Percentiles rank a stretch among this genome's conserved stretches.
phyloP scores from a whole-genome alignment of 2,329 filamentous ascomycete species.

The Parascedosporium putredinis region DNA sequence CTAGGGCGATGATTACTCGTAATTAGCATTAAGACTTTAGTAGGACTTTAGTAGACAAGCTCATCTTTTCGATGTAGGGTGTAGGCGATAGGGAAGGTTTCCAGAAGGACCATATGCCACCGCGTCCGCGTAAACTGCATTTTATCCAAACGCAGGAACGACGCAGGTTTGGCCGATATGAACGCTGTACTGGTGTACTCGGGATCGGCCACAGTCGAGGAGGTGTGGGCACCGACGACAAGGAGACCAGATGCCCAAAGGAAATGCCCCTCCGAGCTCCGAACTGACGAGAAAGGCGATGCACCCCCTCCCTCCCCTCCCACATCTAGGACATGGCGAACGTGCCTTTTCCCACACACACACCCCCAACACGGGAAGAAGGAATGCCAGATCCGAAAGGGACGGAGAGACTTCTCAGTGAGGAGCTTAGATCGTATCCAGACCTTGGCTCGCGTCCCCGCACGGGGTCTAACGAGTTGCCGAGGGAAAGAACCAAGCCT shows the following conservation, averaged over 20 bases:
- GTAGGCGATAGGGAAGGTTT: not conserved
- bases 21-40: too few relatives aligned
- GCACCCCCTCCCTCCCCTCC: too few relatives aligned
- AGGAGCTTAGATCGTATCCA: not conserved
- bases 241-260: too few relatives aligned
- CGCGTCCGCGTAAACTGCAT: not conserved
- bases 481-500: not conserved
- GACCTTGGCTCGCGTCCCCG: not conserved
- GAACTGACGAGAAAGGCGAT: too few relatives aligned
- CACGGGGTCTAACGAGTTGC: too few relatives aligned
- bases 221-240: too few relatives aligned
- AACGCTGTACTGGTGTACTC: not conserved
- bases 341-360: not conserved
- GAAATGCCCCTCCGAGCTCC: too few relatives aligned
- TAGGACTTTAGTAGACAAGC: too few relatives aligned
- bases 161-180: not conserved
- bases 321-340: not conserved
- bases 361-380: not conserved
- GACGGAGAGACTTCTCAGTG: too few relatives aligned
- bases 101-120: not conserved
- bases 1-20: too few relatives aligned
- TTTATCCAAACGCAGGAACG: conserved; percentile 1
- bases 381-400: not conserved
- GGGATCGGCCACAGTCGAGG: not conserved
- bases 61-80: not conserved